phyloP scores from a whole-genome alignment of 2,329 filamentous ascomycete species.

The Ophiocordyceps camponoti-leonardi region DNA sequence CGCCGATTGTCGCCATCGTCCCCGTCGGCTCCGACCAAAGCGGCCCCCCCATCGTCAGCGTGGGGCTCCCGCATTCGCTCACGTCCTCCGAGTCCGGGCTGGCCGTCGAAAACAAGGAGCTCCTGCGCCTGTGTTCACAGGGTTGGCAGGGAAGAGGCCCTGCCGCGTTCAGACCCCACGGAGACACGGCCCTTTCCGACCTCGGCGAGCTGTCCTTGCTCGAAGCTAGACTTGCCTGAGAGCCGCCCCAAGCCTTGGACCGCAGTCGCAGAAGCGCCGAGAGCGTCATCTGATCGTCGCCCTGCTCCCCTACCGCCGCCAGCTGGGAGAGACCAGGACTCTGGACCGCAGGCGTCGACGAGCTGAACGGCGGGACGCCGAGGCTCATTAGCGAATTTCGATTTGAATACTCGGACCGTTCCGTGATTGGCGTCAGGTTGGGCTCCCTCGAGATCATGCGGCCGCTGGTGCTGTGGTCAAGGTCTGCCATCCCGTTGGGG shows the following conservation, averaged over 20 bases:
- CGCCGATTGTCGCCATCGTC: neutral
- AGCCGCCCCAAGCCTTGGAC: constrained; percentile 64
- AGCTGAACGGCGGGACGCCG: constrained; percentile 20
- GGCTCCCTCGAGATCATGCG: constrained; percentile 65
- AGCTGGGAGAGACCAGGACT: constrained; percentile 67
- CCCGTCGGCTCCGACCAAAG: constrained; percentile 6
- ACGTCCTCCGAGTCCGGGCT: constrained; percentile 29
- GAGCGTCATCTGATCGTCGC: constrained; percentile 54
- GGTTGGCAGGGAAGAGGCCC: constrained; percentile 1
- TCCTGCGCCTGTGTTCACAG: constrained; percentile 24
- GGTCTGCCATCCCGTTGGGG: constrained; percentile 36
- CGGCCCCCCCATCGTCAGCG: constrained; percentile 24
- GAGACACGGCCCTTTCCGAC: constrained; percentile 28
- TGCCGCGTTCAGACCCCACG: constrained; percentile 11
- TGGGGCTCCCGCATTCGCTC: constrained; percentile 32
- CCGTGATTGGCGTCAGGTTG: constrained; percentile 89
- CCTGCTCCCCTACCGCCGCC: constrained; percentile 40
- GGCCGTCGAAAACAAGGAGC: constrained; percentile 30
- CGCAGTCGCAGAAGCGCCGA: constrained; percentile 57
- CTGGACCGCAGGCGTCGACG: constrained; percentile 29
- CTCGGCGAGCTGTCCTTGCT: constrained; percentile 32
- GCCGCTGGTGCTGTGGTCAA: constrained; percentile 56
- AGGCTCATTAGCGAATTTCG: constrained; percentile 78
- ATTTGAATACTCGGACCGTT: constrained; percentile 89
- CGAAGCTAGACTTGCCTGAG: constrained; percentile 52